These are phyloP conservation scores for Verticillium albo-atrum DNA, from an alignment of 2,329 filamentous ascomycete species.

Conservation along the genomic window DNA sequence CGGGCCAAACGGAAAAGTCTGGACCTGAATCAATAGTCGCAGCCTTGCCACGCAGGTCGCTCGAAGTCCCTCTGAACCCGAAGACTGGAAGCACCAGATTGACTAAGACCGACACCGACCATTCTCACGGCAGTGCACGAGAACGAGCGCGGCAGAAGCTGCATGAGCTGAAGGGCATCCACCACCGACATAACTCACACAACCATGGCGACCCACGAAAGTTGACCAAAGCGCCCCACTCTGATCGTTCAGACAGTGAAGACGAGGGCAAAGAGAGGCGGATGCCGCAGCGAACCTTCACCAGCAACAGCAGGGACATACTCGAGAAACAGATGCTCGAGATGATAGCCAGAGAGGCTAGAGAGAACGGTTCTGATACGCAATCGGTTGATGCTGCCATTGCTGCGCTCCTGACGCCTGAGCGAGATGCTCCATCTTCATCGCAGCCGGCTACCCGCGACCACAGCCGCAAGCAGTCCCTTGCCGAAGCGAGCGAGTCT, in stretches of 20 bases:
- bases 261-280: constrained; percentile 35
- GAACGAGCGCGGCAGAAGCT: constrained; percentile 58
- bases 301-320: constrained; percentile 46
- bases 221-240: constrained; percentile 49
- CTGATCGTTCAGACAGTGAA: constrained; percentile 58
- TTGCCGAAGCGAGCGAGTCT: constrained; percentile 33
- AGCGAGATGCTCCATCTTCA: constrained; percentile 5
- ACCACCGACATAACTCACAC: constrained; percentile 50
- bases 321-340: constrained; percentile 60
- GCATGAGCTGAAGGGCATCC: constrained; percentile 49
- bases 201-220: constrained; percentile 49
- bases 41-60: neutral
- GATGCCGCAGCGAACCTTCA: constrained; percentile 40
- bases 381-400: neutral
- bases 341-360: constrained; percentile 51
- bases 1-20: constrained; percentile 17
- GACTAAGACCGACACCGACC: constrained; percentile 32
- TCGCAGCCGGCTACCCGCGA: constrained; percentile 24
- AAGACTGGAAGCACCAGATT: constrained; percentile 1
- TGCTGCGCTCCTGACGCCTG: constrained; percentile 9
- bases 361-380: constrained; percentile 29
- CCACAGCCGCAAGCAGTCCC: constrained; percentile 30
- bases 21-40: neutral
- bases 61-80: constrained; percentile 14
- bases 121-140: constrained; percentile 47